A percentile compares a stretch with the other conserved stretches of the same genome.
phyloP scores from a whole-genome alignment of 768 basidiomycete genomes.

The Boletus rufocinnamomeus region DNA sequence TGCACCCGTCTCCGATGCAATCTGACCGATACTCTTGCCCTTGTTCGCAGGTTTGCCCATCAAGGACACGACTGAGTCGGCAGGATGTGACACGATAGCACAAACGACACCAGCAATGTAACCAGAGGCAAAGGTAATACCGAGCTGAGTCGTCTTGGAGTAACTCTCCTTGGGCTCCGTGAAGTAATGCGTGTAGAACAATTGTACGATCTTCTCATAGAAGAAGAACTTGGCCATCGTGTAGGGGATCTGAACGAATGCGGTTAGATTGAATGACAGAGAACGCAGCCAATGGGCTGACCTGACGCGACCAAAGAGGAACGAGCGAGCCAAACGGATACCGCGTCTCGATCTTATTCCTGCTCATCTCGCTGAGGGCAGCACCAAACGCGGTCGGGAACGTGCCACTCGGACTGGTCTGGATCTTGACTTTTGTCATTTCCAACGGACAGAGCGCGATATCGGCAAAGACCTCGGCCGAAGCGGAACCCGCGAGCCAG shows the following conservation, averaged over 20 bases:
- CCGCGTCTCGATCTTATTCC: constrained; percentile 67
- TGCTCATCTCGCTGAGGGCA: constrained; percentile 71
- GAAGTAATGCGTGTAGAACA: constrained; percentile 90
- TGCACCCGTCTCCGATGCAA: constrained; percentile 71
- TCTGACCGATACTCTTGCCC: constrained; percentile 73
- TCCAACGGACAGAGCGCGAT: constrained; percentile 94
- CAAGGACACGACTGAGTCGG: constrained; percentile 89
- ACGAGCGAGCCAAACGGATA: constrained; percentile 85
- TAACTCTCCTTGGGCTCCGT: constrained; percentile 76
- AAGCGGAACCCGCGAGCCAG: constrained; percentile 93
- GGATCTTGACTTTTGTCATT: constrained; percentile 92
- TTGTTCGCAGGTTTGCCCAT: constrained; percentile 89
- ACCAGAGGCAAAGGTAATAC: constrained; percentile 87
- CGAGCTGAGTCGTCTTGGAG: constrained; percentile 82
- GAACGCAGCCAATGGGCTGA: constrained; percentile 27
- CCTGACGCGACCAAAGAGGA: constrained; percentile 88
- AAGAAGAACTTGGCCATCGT: constrained; percentile 99
- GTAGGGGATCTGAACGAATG: constrained; percentile 77
- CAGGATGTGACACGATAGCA: constrained; percentile 95
- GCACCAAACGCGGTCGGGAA: constrained; percentile 78
- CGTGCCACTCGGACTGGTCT: constrained; percentile 71
- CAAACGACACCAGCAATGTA: constrained; percentile 95
- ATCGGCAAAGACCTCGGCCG: constrained; percentile 94
- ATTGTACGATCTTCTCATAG: constrained; percentile 84
- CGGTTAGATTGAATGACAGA: neutral